Evolutionary conservation across 148 eudicot species (phyloP).

Genomic region (Agrostemma githago): DNA sequence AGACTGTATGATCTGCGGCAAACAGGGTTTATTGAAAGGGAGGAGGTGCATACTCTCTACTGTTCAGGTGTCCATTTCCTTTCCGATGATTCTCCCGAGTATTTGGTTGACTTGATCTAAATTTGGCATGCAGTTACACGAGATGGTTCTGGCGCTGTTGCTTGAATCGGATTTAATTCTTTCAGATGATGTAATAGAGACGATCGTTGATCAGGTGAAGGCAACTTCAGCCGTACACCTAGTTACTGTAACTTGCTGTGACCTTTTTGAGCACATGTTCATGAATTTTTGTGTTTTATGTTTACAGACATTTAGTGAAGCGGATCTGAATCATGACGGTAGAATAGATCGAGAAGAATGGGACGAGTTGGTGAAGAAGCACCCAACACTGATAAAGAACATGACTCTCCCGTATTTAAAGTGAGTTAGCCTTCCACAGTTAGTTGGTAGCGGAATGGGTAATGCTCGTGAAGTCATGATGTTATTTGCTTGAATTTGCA

Average conservation of each 20-base stretch:
- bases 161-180: slow-evolving; percentile 65
- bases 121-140: slow-evolving; percentile 49
- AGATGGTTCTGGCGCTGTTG: slow-evolving; percentile 70
- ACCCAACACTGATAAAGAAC: slow-evolving; percentile 88
- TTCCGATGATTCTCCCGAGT: not conserved
- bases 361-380: slow-evolving; percentile 64
- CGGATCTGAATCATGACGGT: slow-evolving; percentile 74
- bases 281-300: not conserved
- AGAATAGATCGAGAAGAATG: slow-evolving; percentile 84
- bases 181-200: slow-evolving; percentile 52
- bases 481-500: slow-evolving; percentile 24
- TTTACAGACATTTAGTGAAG: slow-evolving; percentile 64
- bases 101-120: not conserved
- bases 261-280: not conserved
- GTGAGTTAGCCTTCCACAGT: slow-evolving; percentile 35
- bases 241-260: not conserved
- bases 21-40: slow-evolving; percentile 79
- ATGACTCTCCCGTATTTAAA: slow-evolving; percentile 94
- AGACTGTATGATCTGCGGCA: slow-evolving; percentile 63
- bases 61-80: no score
- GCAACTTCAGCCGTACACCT: not conserved
- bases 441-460: not conserved
- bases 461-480: not conserved
- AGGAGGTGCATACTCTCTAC: slow-evolving; percentile 49
- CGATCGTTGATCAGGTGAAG: slow-evolving; percentile 65